These are phyloP conservation scores for Thymus mandschuricus DNA, from an alignment of 257 asterid species.

Conservation along the genomic window DNA sequence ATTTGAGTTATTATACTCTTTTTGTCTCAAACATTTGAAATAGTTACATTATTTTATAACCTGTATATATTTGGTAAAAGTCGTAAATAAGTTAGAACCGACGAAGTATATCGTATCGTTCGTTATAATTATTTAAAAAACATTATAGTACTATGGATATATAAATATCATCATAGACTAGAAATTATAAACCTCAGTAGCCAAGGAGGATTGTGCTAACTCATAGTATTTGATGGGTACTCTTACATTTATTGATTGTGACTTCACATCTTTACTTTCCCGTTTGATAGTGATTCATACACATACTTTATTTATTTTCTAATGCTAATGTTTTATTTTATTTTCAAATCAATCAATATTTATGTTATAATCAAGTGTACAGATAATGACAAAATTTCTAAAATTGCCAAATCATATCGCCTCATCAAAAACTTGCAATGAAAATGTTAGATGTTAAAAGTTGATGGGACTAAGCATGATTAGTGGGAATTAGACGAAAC, in stretches of 20 bases:
- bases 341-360: background rate
- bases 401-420: background rate
- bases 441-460: background rate
- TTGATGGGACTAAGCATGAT: background rate
- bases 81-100: too few species aligned
- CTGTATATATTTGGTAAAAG: too few species aligned
- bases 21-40: too few species aligned
- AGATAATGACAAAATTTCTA: background rate
- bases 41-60: too few species aligned
- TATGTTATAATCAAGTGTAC: background rate
- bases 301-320: background rate
- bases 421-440: background rate
- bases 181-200: background rate
- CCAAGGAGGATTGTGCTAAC: background rate
- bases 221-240: constrained; percentile 6
- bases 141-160: too few species aligned
- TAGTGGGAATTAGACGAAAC: background rate
- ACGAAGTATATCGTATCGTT: too few species aligned
- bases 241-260: background rate
- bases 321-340: background rate
- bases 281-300: background rate
- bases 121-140: too few species aligned
- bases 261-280: background rate
- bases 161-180: background rate
- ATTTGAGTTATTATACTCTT: too few species aligned